Percentiles rank a stretch among this genome's conserved stretches.
These are phyloP conservation scores for Wickerhamomyces canadensis DNA, from an alignment of 805 yeast species.

Conservation along the genomic window DNA sequence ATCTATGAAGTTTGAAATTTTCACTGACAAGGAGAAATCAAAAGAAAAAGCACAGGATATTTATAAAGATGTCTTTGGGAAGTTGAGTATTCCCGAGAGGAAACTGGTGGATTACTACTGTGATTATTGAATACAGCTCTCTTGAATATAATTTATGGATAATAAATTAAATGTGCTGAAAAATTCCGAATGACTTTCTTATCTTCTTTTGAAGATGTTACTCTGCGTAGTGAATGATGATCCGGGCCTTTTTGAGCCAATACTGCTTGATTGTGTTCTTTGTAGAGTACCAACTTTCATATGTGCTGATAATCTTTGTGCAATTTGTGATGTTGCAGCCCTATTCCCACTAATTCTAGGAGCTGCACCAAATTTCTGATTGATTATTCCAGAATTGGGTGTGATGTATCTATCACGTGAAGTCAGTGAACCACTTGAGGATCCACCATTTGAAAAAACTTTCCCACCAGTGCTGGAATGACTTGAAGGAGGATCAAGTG, in stretches of 20 bases:
- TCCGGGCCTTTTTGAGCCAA: conserved; percentile 11
- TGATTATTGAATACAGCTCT: conserved; percentile 12
- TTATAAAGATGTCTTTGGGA: conserved; percentile 29
- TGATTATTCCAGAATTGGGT: background rate
- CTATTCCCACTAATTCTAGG: conserved; percentile 9
- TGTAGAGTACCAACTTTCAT: conserved; percentile 19
- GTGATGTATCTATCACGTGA: conserved; percentile 4
- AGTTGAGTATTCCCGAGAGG: conserved; percentile 36
- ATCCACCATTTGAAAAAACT: conserved; percentile 10
- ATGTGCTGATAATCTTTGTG: conserved; percentile 20
- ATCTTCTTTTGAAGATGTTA: conserved; percentile 9
- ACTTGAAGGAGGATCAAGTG: conserved; percentile 3
- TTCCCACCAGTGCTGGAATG: conserved; percentile 6
- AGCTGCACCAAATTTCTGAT: background rate
- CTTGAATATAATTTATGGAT: background rate
- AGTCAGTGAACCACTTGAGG: conserved; percentile 10
- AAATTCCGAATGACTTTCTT: background rate
- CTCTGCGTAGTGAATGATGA: conserved; percentile 12
- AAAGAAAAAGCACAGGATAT: conserved; percentile 19
- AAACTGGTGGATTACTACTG: conserved; percentile 43
- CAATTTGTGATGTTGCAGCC: conserved; percentile 19
- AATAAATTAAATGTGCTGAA: background rate
- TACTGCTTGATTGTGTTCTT: conserved; percentile 5
- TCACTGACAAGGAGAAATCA: conserved; percentile 5
- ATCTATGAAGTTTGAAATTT: conserved; percentile 15